Evolutionary conservation across 306 rosid species (phyloP), one percentile per base, ranked within the genome.

Genomic region (Pueraria montana): DNA sequence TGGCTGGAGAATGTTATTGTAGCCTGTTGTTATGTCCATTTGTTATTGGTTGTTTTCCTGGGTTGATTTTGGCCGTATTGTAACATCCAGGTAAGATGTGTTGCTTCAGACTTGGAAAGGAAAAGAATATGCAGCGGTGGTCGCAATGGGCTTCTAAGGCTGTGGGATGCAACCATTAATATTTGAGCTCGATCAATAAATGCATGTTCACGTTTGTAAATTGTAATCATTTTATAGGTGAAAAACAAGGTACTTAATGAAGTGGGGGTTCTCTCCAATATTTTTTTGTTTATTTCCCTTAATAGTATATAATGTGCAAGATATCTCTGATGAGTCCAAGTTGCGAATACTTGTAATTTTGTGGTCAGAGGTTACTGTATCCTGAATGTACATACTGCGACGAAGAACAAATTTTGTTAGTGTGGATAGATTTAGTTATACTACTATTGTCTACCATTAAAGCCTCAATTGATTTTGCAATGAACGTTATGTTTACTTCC

Each of bases 81-180:
- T 84, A 21, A 48, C 32, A 49, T 85, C 46, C 91, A 96, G 99
- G 96, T 94, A 66, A 84, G 98, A 65, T 96, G 99, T 38, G 82
- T 91, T 58, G 84, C 95, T 66, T 91, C 98, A 11, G 98, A 96
- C 89, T 91, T 96, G 45, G 98, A 96, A 90, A 92, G 98, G 89
- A 96, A 96, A 88, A 87, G 97, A 89, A 91, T 96, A 84, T 96
- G 99, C 92, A 96, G 96, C 12, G 99, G 99, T 53, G 98, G 93
- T 67, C 97, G 99, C 68, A 94, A 96, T 77, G 99, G 99, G 70
- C 90, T 91, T 81, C 90, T 94, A 64, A 89, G 99, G 84, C 94
- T 94, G 53, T 96, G 99, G 99, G 99, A 96, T 89, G 99, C 99
- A 86, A 94, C 99, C 59, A 89, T 96, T 69, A 96, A 96, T 86